Conservation (phyloP, 2,329 filamentous ascomycete species). For the Fusarium nelsonii region DNA sequence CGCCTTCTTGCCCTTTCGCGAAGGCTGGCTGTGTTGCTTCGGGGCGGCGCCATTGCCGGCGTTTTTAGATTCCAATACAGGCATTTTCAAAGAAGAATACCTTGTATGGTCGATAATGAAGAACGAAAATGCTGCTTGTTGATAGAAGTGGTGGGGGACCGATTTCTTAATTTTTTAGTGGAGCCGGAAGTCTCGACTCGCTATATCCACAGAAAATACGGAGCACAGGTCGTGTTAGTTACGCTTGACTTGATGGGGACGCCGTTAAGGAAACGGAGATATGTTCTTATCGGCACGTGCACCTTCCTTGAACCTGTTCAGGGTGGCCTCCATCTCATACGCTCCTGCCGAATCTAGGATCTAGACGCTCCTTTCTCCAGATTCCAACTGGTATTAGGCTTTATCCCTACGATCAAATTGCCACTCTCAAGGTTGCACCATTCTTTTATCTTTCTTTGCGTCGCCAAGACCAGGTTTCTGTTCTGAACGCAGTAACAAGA, state of each 20-base stretch:
- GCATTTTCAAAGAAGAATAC: slow-evolving; percentile 57
- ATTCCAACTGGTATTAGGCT: slow-evolving; percentile 34
- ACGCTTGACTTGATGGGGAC: slow-evolving; percentile 21
- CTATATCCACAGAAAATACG: slow-evolving; percentile 20
- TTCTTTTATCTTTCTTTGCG: slow-evolving; percentile 6
- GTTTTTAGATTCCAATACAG: slow-evolving; percentile 61
- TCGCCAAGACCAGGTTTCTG: slow-evolving; percentile 8
- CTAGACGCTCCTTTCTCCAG: slow-evolving; percentile 47
- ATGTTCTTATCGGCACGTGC: slow-evolving; percentile 48
- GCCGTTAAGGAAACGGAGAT: slow-evolving; percentile 19
- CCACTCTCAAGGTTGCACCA: slow-evolving; percentile 33
- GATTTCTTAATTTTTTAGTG: slow-evolving; percentile 50
- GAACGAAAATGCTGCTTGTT: slow-evolving; percentile 39
- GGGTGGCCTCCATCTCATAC: slow-evolving; percentile 43
- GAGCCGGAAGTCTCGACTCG: slow-evolving; percentile 29
- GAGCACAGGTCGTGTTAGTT: background rate
- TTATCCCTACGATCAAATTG: slow-evolving; percentile 36
- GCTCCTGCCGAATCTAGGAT: slow-evolving; percentile 48
- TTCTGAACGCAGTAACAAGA: slow-evolving; percentile 15
- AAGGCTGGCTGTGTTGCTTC: slow-evolving; percentile 86
- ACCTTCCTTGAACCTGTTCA: slow-evolving; percentile 32
- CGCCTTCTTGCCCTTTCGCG: slow-evolving; percentile 96
- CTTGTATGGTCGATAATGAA: slow-evolving; percentile 26
- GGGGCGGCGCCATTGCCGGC: slow-evolving; percentile 71
- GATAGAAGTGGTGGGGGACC: slow-evolving; percentile 46